Evolutionary conservation across 768 basidiomycete species (phyloP).

Genomic region (Galerina marginata): DNA sequence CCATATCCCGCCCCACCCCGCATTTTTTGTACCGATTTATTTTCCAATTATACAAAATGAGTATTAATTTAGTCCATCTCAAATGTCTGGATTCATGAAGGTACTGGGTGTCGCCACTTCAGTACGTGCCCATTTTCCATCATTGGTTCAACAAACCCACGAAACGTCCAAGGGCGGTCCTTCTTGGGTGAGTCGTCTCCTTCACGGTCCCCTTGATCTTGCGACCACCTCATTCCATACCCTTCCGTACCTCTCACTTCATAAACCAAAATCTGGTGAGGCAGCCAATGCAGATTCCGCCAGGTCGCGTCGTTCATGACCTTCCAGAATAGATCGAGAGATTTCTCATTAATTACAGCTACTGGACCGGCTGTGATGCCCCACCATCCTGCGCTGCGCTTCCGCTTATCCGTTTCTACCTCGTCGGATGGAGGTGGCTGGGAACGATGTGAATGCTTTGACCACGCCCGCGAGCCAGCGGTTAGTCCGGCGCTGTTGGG

Average conservation of each 20-base stretch:
- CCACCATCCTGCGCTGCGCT: conserved; percentile 57
- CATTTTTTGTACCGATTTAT: too few species aligned
- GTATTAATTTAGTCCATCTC: too few species aligned
- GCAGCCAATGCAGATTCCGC: conserved; percentile 71
- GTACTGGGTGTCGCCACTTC: conserved; percentile 57
- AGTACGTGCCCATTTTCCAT: conserved; percentile 70
- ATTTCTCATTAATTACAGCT: conserved; percentile 54
- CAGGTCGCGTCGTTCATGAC: conserved; percentile 59
- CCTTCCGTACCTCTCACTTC: conserved; percentile 63
- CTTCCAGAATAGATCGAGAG: conserved; percentile 56
- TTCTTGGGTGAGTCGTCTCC: conserved; percentile 12
- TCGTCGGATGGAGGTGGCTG: conserved; percentile 20
- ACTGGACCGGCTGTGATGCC: conserved; percentile 60
- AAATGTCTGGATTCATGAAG: neutral
- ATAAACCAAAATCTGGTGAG: conserved; percentile 65
- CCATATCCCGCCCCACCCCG: too few species aligned
- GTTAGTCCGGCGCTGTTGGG: conserved; percentile 57
- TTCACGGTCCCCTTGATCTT: conserved; percentile 34
- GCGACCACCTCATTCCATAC: conserved; percentile 74
- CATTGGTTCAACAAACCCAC: conserved; percentile 72
- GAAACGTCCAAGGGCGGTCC: conserved; percentile 53
- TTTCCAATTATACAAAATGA: too few species aligned
- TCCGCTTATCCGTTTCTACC: conserved; percentile 16
- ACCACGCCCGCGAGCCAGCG: conserved; percentile 68
- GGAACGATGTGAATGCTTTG: conserved; percentile 68